Base-by-base conservation (phyloP, 2,329 filamentous ascomycete species). In the Xenosphaeropsis pyriputrescens region DNA sequence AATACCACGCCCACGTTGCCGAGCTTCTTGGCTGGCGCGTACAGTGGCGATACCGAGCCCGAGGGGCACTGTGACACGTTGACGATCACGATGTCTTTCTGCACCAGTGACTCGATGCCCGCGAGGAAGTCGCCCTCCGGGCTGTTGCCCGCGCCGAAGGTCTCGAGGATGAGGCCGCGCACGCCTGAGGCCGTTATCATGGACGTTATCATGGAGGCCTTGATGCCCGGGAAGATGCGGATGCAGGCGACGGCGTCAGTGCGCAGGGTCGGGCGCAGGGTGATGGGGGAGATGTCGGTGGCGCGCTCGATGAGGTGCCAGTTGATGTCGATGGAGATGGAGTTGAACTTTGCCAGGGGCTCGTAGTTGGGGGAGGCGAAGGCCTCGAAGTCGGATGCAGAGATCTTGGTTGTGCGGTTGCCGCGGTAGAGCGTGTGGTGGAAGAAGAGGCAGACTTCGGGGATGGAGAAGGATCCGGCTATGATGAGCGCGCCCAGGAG, bases 401-500 rank as follows among this genome's bases (percentile, higher is more conserved):
- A 77, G 18, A 80, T 67, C 53, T 84, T 84, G 18, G 75, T 81
- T 7, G 72, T 65, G 32, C 79, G 62, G 47, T 82, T 84, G 9
- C 79, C 79, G 12, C 79, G 70, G 49, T 78, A 80, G 15, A 84
- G 64, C 45, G 70, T 74, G 56, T 79, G 74, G 52, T 82, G 78
- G 61, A 84, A 84, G 58, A 80, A 84, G 30, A 84, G 63, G 50
- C 76, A 80, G 18, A 84, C 79, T 58, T 84, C 79, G 0, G 79
- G 78, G 37, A 84, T 79, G 67, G 78, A 77, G 51, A 83, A 82
- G 46, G 82, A 78, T 9, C 77, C 77, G 12, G 79, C 79, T 39
- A 84, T 72, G 41, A 83, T 75, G 41, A 84, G 58, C 8, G 76
- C 76, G 12, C 75, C 76, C 6, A 84, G 68, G 7, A 84, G 64